A percentile compares a stretch with the other conserved stretches of the same genome.
Evolutionary conservation across 73 alveolate genomes (phyloP).

Genomic region (Paramecium caudatum): DNA sequence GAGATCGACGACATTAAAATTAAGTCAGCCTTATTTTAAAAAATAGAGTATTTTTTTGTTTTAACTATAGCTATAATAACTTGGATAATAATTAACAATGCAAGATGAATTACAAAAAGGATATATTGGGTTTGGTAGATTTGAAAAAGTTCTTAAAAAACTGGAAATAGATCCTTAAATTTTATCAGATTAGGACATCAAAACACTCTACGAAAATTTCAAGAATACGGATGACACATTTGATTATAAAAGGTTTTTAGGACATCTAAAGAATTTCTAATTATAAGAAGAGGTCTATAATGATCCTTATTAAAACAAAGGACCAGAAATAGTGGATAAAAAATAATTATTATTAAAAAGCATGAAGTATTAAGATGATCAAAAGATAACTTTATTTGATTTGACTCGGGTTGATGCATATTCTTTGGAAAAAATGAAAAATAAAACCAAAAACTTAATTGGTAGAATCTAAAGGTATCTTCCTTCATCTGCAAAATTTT

Average conservation of each 20-base stretch:
- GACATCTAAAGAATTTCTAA: conserved; percentile 44
- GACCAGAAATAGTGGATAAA: conserved; percentile 50
- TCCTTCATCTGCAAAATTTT: conserved; percentile 20
- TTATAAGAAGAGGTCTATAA: conserved; percentile 69
- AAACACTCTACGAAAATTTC: conserved; percentile 51
- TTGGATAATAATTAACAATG: conserved; percentile 7
- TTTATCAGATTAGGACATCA: conserved; percentile 56
- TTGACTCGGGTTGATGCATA: conserved; percentile 52
- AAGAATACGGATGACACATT: conserved; percentile 65
- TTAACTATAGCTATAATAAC: conserved; percentile 49
- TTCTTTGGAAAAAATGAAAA: conserved; percentile 61
- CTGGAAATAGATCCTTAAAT: conserved; percentile 68
- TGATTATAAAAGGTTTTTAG: conserved; percentile 71
- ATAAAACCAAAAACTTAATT: conserved; percentile 14
- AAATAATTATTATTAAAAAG: conserved; percentile 38
- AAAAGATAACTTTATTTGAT: conserved; percentile 34
- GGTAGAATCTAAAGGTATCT: conserved; percentile 51
- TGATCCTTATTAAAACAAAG: background rate
- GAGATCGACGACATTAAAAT: conserved; percentile 76
- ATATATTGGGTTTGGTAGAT: conserved; percentile 3
- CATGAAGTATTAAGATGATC: conserved; percentile 60
- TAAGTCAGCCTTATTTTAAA: conserved; percentile 73
- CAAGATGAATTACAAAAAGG: conserved; percentile 46
- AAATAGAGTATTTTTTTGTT: conserved; percentile 68
- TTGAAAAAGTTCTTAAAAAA: conserved; percentile 57